These are phyloP conservation scores for Meyerozyma carpophila DNA, from an alignment of 1,139 yeast species.

Conservation along the genomic window DNA sequence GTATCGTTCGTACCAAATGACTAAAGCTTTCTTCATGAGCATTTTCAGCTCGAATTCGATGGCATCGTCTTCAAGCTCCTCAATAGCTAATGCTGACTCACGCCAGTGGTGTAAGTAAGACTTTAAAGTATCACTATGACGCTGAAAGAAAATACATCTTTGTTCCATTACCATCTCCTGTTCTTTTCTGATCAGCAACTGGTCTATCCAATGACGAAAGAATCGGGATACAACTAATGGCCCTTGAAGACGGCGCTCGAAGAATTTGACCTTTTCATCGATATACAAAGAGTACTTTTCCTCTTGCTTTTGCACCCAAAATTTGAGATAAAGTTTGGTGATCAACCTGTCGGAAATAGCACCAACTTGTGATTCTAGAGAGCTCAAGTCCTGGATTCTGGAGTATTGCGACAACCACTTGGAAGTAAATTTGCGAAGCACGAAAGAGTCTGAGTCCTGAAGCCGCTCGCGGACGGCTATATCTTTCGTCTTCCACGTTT, in stretches of 20 bases:
- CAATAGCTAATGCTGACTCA: conserved; percentile 7
- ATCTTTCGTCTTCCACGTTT: not conserved
- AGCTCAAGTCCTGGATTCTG: not conserved
- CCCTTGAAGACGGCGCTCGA: conserved; percentile 7
- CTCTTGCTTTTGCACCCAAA: conserved; percentile 6
- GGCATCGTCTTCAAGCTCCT: conserved; percentile 10
- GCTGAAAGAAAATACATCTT: conserved; percentile 10
- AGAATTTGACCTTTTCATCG: conserved; percentile 12
- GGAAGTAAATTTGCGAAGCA: not conserved
- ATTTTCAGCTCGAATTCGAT: conserved; percentile 17
- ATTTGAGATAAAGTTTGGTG: not conserved
- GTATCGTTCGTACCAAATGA: conserved; percentile 32
- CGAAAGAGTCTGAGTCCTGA: not conserved
- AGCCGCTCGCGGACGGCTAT: not conserved
- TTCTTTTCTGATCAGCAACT: conserved; percentile 12
- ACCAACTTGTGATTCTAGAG: not conserved
- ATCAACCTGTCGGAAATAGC: not conserved
- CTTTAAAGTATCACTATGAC: conserved; percentile 6
- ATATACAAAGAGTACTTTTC: conserved; percentile 12
- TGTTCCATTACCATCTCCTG: conserved; percentile 10
- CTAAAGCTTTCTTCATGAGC: conserved; percentile 22
- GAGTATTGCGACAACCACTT: not conserved
- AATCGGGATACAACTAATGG: conserved; percentile 9
- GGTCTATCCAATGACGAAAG: conserved; percentile 20
- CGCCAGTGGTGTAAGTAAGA: conserved; percentile 12